Base-by-base conservation (phyloP, 176 grass and related monocot genomes). In the Zoysia pacifica region DNA sequence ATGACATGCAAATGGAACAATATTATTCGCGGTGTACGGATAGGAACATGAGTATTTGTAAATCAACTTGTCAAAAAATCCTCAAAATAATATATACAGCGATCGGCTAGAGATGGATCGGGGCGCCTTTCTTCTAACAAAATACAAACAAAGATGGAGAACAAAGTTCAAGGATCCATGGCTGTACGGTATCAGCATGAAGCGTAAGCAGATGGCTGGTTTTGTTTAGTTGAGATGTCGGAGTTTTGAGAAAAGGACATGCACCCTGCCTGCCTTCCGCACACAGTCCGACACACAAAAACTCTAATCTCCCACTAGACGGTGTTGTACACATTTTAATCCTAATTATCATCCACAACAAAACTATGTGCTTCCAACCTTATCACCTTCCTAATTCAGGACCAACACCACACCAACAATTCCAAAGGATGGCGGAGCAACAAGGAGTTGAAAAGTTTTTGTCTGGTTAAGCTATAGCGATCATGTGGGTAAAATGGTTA, bases 291-390 rank as follows among this genome's bases (percentile, higher is more conserved):
- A 75, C 65, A 49, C 65, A 47, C 10, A 75, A 61, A 86, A 92
- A 90, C 76, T 85, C 83, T 93, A 93, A 97, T 65, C 76, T 63
- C 72, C 72, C 75, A 87, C 78, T 75, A 54, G 58, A 69, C n/a
- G 39, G 55, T 19, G 2, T 28, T 28, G 12, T 65, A 62, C 64
- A 56, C 42, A 81, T 18, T 65, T 41, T 19, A 20, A 84, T 89
- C 70, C 82, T 76, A 77, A 76, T 81, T 81, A 76, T 47, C 65
- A 84, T 65, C 64, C 54, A 80, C 18, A 80, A 58, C 58, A 65
- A 72, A 81, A 43, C 82, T 72, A 81, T 18, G 18, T 20, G 44
- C 69, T 79, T 62, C 86, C 52, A 85, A 48, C 49, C 54, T 55
- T 42, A 84, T 80, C 81, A 50, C 47, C 73, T 43, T 65, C 42